Conservation (phyloP, 1,139 yeast genomes). For the Geotrichum armillariae region DNA sequence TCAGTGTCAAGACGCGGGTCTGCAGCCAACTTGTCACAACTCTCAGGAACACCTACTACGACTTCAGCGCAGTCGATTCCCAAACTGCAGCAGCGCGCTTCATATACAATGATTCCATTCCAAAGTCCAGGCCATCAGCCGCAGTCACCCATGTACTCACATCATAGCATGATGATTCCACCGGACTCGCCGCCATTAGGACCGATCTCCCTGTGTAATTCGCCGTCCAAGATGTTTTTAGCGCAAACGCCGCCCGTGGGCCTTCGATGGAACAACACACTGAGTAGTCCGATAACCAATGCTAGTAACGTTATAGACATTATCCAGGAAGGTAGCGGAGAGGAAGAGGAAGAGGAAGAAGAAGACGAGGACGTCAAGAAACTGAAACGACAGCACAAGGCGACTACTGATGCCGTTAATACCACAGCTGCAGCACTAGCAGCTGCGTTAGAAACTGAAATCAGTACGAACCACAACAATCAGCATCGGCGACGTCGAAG, state of each 20-base stretch:
- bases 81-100: conserved; percentile 4
- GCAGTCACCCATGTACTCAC: conserved; percentile 16
- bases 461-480: conserved; percentile 4
- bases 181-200: conserved; percentile 22
- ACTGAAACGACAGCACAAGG: background rate
- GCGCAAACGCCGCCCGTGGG: conserved; percentile 21
- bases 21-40: conserved; percentile 10
- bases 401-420: conserved; percentile 6
- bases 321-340: conserved; percentile 3
- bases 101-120: conserved; percentile 9
- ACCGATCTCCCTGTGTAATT: conserved; percentile 21
- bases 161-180: conserved; percentile 10
- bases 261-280: conserved; percentile 1
- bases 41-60: background rate
- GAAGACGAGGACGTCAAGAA: background rate
- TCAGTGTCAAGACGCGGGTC: conserved; percentile 20
- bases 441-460: conserved; percentile 11
- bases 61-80: conserved; percentile 14
- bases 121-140: conserved; percentile 14
- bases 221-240: conserved; percentile 21
- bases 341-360: no score
- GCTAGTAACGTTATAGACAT: conserved; percentile 10
- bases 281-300: background rate
- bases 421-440: conserved; percentile 20
- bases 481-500: conserved; percentile 10